phyloP scores from a whole-genome alignment of 2,329 filamentous ascomycete genomes.

The Biscogniauxia marginata region DNA sequence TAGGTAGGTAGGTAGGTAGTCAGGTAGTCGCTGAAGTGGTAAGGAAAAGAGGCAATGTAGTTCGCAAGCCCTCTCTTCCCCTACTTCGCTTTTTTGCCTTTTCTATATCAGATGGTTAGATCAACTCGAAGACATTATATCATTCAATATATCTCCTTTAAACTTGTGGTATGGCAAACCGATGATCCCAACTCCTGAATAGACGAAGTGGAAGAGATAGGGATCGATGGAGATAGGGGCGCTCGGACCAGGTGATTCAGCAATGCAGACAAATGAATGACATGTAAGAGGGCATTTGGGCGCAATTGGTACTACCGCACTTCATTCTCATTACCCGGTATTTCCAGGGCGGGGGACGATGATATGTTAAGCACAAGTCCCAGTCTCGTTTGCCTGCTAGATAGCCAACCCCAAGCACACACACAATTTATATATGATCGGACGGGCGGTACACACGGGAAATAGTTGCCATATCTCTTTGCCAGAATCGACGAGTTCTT shows the following conservation, averaged over 20 bases:
- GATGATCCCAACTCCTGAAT: too few species aligned
- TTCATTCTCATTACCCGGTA: background rate
- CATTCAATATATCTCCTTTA: too few species aligned
- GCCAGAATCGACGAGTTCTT: background rate
- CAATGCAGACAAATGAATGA: background rate
- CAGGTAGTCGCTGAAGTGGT: too few species aligned
- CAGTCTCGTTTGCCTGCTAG: background rate
- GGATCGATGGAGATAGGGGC: too few species aligned
- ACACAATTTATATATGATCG: background rate
- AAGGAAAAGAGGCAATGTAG: too few species aligned
- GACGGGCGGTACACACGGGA: background rate
- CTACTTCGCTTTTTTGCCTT: too few species aligned
- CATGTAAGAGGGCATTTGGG: background rate
- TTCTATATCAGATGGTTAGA: too few species aligned
- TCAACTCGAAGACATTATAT: too few species aligned
- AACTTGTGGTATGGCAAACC: too few species aligned
- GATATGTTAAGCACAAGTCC: background rate
- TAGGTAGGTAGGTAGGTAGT: too few species aligned
- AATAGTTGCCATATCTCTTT: background rate
- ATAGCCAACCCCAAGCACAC: background rate
- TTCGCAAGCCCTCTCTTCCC: too few species aligned
- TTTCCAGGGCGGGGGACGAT: background rate
- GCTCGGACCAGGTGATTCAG: background rate
- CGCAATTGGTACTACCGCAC: background rate
- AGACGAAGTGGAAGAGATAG: too few species aligned